These are phyloP conservation scores for Lathyrus sativus DNA, from an alignment of 306 rosid species.

Conservation along the genomic window DNA sequence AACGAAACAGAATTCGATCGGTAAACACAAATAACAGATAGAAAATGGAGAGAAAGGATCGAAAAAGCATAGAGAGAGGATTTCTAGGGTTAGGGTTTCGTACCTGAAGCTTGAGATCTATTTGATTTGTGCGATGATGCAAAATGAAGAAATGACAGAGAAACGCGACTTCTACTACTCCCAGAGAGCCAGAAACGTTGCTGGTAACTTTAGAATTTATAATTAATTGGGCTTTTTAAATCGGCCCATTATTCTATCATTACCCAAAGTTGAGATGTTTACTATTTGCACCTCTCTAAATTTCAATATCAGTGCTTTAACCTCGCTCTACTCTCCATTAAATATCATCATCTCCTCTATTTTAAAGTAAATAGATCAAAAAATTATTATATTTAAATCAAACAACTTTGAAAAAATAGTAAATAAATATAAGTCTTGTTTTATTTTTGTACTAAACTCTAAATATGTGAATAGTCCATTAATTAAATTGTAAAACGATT, in stretches of 20 bases:
- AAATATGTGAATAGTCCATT: too few relatives aligned
- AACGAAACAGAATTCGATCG: not conserved
- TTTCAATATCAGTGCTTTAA: not conserved
- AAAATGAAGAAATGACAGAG: constrained; percentile 2
- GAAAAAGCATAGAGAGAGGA: not conserved
- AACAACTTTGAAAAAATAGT: too few relatives aligned
- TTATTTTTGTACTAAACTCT: too few relatives aligned
- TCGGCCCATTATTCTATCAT: not conserved
- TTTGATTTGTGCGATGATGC: not conserved
- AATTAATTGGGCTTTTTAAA: not conserved
- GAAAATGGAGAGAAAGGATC: not conserved
- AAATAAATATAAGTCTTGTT: too few relatives aligned
- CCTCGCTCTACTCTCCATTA: too few relatives aligned
- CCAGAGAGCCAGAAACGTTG: not conserved
- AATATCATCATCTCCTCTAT: too few relatives aligned
- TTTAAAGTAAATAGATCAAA: too few relatives aligned
- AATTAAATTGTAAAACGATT: too few relatives aligned
- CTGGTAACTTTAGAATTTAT: not conserved
- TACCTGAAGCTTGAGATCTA: constrained; percentile 47
- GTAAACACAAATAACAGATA: not conserved
- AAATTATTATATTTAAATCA: too few relatives aligned
- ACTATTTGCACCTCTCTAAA: not conserved
- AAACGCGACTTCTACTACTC: not conserved
- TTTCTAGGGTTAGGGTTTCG: constrained; percentile 36
- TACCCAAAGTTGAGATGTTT: not conserved